A percentile compares a stretch with the other conserved stretches of the same genome.
Evolutionary conservation across 495 filamentous ascomycete genomes (phyloP).

Genomic region (Elaphomyces granulatus): DNA sequence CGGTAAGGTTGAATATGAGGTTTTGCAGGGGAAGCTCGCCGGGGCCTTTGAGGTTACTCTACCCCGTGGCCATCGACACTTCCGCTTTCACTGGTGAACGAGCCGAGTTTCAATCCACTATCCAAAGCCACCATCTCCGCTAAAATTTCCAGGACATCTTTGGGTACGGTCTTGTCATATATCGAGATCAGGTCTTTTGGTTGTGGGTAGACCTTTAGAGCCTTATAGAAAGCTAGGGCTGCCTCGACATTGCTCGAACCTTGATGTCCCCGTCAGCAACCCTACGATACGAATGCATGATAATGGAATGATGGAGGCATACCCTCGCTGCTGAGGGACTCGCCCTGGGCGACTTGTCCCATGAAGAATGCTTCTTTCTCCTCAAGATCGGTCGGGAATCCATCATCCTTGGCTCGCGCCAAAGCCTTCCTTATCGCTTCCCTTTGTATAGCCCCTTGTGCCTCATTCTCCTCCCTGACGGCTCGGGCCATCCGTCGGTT

Average conservation of each 20-base stretch:
- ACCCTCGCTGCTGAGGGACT: conserved; percentile 61
- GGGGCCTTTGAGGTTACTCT: conserved; percentile 25
- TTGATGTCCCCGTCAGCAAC: background rate
- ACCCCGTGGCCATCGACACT: conserved; percentile 27
- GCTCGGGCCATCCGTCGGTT: conserved; percentile 59
- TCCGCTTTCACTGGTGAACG: conserved; percentile 27
- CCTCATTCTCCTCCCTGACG: conserved; percentile 64
- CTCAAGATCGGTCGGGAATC: conserved; percentile 79
- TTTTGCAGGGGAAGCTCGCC: no score
- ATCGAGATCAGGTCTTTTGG: conserved; percentile 85
- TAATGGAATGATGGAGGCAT: conserved; percentile 15
- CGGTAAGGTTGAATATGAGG: background rate
- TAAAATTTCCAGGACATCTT: conserved; percentile 86
- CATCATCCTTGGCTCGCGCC: conserved; percentile 68
- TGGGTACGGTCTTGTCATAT: conserved; percentile 95
- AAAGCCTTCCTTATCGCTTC: conserved; percentile 56
- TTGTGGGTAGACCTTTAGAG: conserved; percentile 93
- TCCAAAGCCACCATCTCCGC: conserved; percentile 97
- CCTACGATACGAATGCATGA: background rate
- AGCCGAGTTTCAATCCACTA: conserved; percentile 48
- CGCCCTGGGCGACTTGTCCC: conserved; percentile 78
- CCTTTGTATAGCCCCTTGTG: conserved; percentile 51
- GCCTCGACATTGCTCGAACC: conserved; percentile 65
- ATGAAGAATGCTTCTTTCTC: conserved; percentile 92
- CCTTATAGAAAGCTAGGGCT: conserved; percentile 91